phyloP scores from a whole-genome alignment of 2,329 filamentous ascomycete species.

The Botryotinia calthae region DNA sequence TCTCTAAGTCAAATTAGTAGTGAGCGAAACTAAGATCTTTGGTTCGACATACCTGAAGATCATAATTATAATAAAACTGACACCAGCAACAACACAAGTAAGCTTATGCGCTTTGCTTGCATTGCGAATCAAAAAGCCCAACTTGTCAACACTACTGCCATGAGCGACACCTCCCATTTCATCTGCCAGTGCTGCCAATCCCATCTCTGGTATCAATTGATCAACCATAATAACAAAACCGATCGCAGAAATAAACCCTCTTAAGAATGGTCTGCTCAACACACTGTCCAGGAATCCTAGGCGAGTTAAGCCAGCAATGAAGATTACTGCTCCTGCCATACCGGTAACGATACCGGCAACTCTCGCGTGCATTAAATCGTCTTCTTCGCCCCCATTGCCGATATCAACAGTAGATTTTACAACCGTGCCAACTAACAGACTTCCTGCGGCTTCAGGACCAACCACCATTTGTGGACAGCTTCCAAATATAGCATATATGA shows the following conservation, averaged over 20 bases:
- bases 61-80: conserved; percentile 87
- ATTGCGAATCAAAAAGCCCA: conserved; percentile 74
- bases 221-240: conserved; percentile 95
- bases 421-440: conserved; percentile 82
- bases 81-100: conserved; percentile 72
- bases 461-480: conserved; percentile 92
- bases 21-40: not conserved
- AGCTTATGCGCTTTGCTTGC: conserved; percentile 65
- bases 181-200: conserved; percentile 65
- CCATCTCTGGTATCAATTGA: conserved; percentile 87
- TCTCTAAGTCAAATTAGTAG: conserved; percentile 52
- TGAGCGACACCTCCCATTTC: conserved; percentile 65
- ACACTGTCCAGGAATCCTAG: conserved; percentile 94
- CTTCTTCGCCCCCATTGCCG: conserved; percentile 62
- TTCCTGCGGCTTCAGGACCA: conserved; percentile 91
- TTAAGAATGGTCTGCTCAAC: conserved; percentile 83
- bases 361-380: conserved; percentile 67
- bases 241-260: conserved; percentile 96
- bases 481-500: conserved; percentile 87
- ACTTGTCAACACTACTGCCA: conserved; percentile 82
- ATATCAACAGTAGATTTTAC: conserved; percentile 73
- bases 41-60: conserved; percentile 63
- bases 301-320: conserved; percentile 80
- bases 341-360: conserved; percentile 87
- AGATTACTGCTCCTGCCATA: conserved; percentile 81